phyloP scores from a whole-genome alignment of 192 early-diverging fungal species.

The Backusella tarrabulga region DNA sequence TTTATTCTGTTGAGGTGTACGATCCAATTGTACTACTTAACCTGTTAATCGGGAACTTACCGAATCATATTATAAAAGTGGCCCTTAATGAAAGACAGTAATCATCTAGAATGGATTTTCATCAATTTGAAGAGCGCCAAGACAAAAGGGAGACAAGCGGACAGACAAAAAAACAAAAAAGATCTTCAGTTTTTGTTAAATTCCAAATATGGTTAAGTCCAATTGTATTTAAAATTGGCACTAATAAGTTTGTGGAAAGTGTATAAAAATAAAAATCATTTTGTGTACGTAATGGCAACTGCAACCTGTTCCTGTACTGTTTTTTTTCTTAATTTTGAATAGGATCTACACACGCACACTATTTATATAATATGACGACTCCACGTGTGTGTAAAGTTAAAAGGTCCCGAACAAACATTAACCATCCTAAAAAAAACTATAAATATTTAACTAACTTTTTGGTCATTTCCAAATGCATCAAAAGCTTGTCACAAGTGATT shows the following conservation, averaged over 20 bases:
- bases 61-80: neutral
- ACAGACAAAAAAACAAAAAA: neutral
- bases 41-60: neutral
- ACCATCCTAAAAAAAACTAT: neutral
- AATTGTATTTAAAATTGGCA: slow-evolving; percentile 1
- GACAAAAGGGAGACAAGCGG: neutral
- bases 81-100: neutral
- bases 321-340: neutral
- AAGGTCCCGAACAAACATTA: neutral
- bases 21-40: neutral
- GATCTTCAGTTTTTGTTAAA: neutral
- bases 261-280: neutral
- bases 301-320: neutral
- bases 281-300: neutral
- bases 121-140: neutral
- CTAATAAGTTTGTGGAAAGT: slow-evolving; percentile 1
- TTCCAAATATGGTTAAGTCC: neutral
- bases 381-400: neutral
- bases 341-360: neutral
- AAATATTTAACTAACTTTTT: slow-evolving; percentile 1
- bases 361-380: neutral
- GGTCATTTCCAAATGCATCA: slow-evolving; percentile 6
- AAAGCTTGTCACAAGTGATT: neutral
- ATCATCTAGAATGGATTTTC: neutral
- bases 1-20: neutral